Evolutionary conservation across 805 yeast species (phyloP).

Genomic region (Metschnikowia koreensis): DNA sequence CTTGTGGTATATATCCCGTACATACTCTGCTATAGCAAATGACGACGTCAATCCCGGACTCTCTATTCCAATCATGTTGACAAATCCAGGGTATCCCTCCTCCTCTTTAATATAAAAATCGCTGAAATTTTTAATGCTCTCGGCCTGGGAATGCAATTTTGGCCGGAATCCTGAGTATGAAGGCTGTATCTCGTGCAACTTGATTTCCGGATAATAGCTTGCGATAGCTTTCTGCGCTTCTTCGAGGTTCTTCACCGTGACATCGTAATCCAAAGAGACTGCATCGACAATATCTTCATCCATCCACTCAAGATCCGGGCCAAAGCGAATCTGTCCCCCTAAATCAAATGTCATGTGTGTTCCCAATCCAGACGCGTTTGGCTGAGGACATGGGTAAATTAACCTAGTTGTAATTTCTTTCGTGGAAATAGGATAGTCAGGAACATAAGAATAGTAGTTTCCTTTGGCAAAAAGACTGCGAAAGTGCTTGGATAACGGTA

Average conservation of each 20-base stretch:
- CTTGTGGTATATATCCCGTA: conserved; percentile 31
- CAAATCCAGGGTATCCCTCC: conserved; percentile 70
- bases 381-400: conserved; percentile 76
- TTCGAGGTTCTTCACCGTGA: conserved; percentile 47
- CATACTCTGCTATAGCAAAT: conserved; percentile 80
- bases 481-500: conserved; percentile 60
- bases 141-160: conserved; percentile 52
- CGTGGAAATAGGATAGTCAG: conserved; percentile 40
- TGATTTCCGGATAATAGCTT: conserved; percentile 62
- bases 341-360: conserved; percentile 83
- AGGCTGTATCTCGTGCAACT: conserved; percentile 52
- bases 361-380: conserved; percentile 72
- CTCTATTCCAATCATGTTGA: conserved; percentile 80
- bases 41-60: conserved; percentile 87
- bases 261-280: conserved; percentile 43
- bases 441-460: conserved; percentile 63
- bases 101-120: conserved; percentile 69
- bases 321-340: conserved; percentile 77
- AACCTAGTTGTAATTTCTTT: conserved; percentile 28
- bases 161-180: conserved; percentile 85
- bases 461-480: conserved; percentile 78
- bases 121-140: conserved; percentile 44
- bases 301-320: conserved; percentile 89
- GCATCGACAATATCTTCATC: conserved; percentile 29
- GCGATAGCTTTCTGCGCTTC: conserved; percentile 58